These are phyloP conservation scores for Fusarium hostae DNA, from an alignment of 2,329 filamentous ascomycete genomes.

Conservation along the genomic window DNA sequence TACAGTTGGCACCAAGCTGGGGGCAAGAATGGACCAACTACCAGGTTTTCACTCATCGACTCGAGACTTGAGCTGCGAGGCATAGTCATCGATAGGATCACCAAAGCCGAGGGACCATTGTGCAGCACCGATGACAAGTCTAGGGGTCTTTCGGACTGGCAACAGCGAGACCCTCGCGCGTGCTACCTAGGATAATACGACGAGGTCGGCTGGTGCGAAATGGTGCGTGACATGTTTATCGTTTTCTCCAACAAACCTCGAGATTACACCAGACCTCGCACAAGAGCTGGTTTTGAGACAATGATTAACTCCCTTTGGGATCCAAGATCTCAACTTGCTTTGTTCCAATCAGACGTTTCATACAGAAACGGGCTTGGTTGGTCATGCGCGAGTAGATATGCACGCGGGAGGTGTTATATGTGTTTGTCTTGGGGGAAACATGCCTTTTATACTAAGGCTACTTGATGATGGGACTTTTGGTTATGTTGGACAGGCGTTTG, in stretches of 20 bases:
- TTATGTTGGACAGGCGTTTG: not conserved
- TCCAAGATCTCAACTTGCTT: not conserved
- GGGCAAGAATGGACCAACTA: rapidly evolving
- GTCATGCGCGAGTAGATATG: not conserved
- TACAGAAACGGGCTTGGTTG: not conserved
- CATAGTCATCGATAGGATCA: not conserved
- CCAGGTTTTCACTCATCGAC: not conserved
- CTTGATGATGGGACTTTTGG: not conserved
- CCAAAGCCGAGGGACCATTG: not conserved
- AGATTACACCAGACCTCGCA: not conserved
- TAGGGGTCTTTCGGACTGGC: not conserved
- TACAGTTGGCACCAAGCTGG: not conserved
- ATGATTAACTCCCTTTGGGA: not conserved
- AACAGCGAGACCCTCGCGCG: not conserved
- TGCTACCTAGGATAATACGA: not conserved
- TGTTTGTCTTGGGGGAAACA: not conserved
- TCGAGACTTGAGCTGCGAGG: not conserved
- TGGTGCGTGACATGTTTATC: not conserved
- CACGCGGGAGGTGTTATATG: not conserved
- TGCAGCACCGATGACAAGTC: rapidly evolving
- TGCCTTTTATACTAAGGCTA: not conserved
- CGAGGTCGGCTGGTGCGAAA: not conserved
- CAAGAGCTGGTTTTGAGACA: not conserved
- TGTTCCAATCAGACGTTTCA: not conserved
- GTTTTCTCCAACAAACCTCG: not conserved